phyloP scores from a whole-genome alignment of 2,329 filamentous ascomycete species.

The Xylaria sp. region DNA sequence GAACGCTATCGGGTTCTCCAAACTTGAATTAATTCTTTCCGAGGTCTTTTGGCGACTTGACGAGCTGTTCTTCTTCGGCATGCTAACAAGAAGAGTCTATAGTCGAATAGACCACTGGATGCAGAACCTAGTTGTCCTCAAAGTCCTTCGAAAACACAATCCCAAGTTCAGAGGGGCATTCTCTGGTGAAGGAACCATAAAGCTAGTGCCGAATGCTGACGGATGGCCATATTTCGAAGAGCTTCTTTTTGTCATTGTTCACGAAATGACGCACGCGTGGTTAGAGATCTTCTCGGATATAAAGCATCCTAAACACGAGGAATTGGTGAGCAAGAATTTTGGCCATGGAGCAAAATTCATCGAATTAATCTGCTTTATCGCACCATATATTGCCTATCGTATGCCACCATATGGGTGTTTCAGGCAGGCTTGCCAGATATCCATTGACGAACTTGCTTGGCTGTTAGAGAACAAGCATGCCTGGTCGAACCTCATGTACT shows the following conservation, averaged over 20 bases:
- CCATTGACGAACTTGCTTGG: no score
- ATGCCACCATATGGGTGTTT: no score
- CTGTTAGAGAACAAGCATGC: no score
- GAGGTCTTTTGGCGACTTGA: background rate
- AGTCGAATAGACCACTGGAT: background rate
- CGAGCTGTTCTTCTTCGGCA: background rate
- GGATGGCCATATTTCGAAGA: background rate
- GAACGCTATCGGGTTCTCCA: background rate
- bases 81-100: background rate
- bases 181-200: background rate
- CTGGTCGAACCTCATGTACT: no score
- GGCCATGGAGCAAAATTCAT: no score
- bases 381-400: no score
- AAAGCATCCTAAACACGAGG: background rate
- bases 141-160: background rate
- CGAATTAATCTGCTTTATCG: no score
- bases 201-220: background rate
- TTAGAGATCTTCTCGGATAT: background rate
- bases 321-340: no score
- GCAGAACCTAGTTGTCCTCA: background rate
- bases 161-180: background rate
- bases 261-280: background rate
- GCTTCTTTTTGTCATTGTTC: background rate
- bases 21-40: background rate
- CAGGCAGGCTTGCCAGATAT: no score